Percentiles rank a stretch among this genome's conserved stretches.
Evolutionary conservation across 2,329 filamentous ascomycete species (phyloP).

Genomic region (Aspergillus cejpii): DNA sequence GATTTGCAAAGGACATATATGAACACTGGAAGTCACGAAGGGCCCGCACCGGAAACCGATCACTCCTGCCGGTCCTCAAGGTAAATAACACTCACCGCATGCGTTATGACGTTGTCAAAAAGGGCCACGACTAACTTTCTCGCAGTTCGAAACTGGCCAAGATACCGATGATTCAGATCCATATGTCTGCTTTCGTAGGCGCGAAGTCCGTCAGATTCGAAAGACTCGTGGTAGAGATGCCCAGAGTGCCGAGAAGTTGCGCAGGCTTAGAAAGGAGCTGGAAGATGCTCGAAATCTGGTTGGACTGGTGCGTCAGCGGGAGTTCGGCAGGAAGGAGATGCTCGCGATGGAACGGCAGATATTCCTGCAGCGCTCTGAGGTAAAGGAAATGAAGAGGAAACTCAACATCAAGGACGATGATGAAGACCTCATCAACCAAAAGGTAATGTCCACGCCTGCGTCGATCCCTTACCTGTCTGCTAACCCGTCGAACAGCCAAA

Average conservation of each 20-base stretch:
- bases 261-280: conserved; percentile 80
- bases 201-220: conserved; percentile 86
- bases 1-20: conserved; percentile 71
- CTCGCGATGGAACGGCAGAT: conserved; percentile 67
- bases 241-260: conserved; percentile 89
- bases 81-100: conserved; percentile 26
- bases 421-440: conserved; percentile 90
- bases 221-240: conserved; percentile 93
- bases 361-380: conserved; percentile 71
- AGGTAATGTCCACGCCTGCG: conserved; percentile 52
- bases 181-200: conserved; percentile 94
- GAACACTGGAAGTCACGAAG: conserved; percentile 78
- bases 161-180: conserved; percentile 94
- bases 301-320: conserved; percentile 68
- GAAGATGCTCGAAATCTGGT: conserved; percentile 82
- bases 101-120: not conserved
- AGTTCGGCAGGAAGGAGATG: conserved; percentile 69
- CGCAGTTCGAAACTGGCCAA: conserved; percentile 75
- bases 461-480: conserved; percentile 33
- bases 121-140: conserved; percentile 14
- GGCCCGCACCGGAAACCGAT: conserved; percentile 59
- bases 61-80: conserved; percentile 73
- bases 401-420: conserved; percentile 87
- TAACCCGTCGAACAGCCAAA: conserved; percentile 55
- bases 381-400: conserved; percentile 83